A percentile compares a stretch with the other conserved stretches of the same genome.
phyloP scores from a whole-genome alignment of 257 asterid species.

The Penstemon barbatus region DNA sequence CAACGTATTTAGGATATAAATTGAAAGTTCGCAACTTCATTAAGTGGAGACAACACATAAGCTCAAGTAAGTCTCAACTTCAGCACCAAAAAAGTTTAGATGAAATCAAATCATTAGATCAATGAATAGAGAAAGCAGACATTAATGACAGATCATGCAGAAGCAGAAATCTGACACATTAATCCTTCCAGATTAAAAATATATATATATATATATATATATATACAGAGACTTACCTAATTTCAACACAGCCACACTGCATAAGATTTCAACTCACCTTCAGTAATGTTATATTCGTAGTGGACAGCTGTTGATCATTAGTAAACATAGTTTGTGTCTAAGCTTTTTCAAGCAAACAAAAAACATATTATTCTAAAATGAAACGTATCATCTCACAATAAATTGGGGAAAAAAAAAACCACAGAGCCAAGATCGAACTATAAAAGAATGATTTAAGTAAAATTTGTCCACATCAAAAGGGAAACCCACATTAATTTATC shows the following conservation, averaged over 20 bases:
- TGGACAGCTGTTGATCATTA: not conserved
- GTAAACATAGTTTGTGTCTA: not conserved
- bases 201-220: too few relatives aligned
- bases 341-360: not conserved
- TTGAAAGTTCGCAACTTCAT: too few relatives aligned
- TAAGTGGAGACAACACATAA: too few relatives aligned
- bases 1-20: too few relatives aligned
- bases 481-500: slow-evolving; percentile 26
- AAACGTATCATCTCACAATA: too few relatives aligned
- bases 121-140: not conserved
- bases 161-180: not conserved
- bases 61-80: too few relatives aligned
- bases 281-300: not conserved
- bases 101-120: not conserved
- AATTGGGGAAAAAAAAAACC: not conserved
- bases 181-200: not conserved
- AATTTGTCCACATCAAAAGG: slow-evolving; percentile 19
- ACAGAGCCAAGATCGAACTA: not conserved
- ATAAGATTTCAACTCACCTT: not conserved
- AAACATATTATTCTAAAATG: not conserved
- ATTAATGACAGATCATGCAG: not conserved
- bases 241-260: not conserved
- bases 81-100: not conserved
- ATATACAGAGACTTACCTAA: not conserved
- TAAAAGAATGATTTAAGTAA: not conserved